Percentiles rank a stretch among this genome's conserved stretches.
phyloP scores from a whole-genome alignment of 1,139 yeast genomes.

The Geotrichum macrosporum region DNA sequence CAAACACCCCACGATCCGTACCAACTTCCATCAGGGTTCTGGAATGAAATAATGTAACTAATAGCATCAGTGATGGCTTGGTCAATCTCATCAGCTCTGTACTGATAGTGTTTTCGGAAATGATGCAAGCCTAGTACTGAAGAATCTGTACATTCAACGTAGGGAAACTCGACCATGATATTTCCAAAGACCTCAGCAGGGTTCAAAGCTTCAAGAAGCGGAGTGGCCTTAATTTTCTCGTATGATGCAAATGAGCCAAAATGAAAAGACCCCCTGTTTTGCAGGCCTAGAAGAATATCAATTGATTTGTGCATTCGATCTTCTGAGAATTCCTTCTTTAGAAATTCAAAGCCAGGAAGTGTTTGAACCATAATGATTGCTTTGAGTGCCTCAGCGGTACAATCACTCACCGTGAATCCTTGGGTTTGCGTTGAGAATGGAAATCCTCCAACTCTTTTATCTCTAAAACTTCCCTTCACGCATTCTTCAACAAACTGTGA shows the following conservation, averaged over 20 bases:
- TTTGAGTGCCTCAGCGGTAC: conserved; percentile 93
- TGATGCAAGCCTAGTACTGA: conserved; percentile 83
- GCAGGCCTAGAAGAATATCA: conserved; percentile 64
- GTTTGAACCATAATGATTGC: conserved; percentile 90
- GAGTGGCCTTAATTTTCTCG: conserved; percentile 79
- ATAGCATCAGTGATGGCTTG: conserved; percentile 70
- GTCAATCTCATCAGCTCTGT: conserved; percentile 61
- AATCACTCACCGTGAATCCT: conserved; percentile 95
- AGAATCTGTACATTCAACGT: conserved; percentile 97
- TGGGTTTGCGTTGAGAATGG: conserved; percentile 94
- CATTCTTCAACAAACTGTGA: conserved; percentile 85
- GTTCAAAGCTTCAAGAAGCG: conserved; percentile 68
- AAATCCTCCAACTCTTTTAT: conserved; percentile 88
- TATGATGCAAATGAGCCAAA: conserved; percentile 92
- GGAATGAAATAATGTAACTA: conserved; percentile 62
- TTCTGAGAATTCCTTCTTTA: conserved; percentile 50
- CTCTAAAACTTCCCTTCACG: conserved; percentile 74
- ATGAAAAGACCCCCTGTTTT: conserved; percentile 74
- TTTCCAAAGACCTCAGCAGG: conserved; percentile 98
- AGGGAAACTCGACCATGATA: conserved; percentile 97
- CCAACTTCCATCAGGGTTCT: conserved; percentile 87
- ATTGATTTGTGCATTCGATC: conserved; percentile 61
- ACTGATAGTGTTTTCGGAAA: conserved; percentile 59
- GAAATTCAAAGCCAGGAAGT: conserved; percentile 49
- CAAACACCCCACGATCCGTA: conserved; percentile 99